Evolutionary conservation across 2,329 filamentous ascomycete species (phyloP), one percentile per base, ranked within the genome.

Genomic region (Teratosphaeria gauchensis): DNA sequence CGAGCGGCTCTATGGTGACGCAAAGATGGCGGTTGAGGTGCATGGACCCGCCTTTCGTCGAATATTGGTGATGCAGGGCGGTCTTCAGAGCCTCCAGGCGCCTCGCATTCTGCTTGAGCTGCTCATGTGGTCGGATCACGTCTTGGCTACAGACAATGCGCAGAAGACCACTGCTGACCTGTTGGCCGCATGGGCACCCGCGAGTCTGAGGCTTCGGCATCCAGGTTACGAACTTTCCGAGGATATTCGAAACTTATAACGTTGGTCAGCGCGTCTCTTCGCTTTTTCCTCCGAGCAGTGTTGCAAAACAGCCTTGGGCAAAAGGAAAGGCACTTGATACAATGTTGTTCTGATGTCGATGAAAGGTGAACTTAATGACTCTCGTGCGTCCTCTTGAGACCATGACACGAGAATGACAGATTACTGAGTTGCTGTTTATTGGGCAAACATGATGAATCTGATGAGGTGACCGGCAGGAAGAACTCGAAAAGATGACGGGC

Each of bases 1-100:
- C 38, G 56, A 57, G 51, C 19, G 21, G 16, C 48, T 57, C 8
- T 57, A 16, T n/a, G 56, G 48, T 21, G 56, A 57, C n/a, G 16
- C 56, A 38, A 19, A 57, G 9, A n/a, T 53, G 12, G 46, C 56
- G 11, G n/a, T 53, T 21, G 14, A 57, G 12, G 56, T 57, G 19
- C 56, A 56, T 21, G 42, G 30, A 9, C 21, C 14, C n/a, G 55
- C 55, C n/a, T 52, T 46, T 19, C 9, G 21, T n/a, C 55, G 31
- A 16, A 53, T 57, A 30, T 28, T 42, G 24, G 48, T 14, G 3
- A 35, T 53, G 56, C n/a, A 35, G n/a, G 56, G 51, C 8, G 28
- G 28, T 4, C 2, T 52, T 14, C 28, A 52, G 14, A 32, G 7
- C 3, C 48, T 53, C 14, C 16, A 24, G 21, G 19, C 24, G 7